Base-by-base conservation (phyloP, 2,329 filamentous ascomycete species). In the Colletotrichum coccodes region DNA sequence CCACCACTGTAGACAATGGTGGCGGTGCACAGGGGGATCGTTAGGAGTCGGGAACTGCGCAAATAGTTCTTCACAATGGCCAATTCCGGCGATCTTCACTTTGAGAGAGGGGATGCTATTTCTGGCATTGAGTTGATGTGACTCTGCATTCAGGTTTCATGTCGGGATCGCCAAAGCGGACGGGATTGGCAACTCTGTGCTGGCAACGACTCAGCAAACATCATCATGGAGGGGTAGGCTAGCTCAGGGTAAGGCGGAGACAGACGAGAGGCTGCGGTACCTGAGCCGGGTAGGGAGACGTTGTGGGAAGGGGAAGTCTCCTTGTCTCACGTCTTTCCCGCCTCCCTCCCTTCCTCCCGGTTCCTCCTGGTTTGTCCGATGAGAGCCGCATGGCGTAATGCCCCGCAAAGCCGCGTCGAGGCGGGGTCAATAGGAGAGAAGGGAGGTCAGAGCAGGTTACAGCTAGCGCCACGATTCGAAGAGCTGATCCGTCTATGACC, bases 361-460 rank as follows among this genome's bases (percentile, higher is more conserved):
- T 53, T 28, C 28, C 47, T 50, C 18, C 47, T 53, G n/a, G 26
- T n/a, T n/a, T 47, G 58, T 44, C 49, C 47, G 53, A 68, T 65
- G 54, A 50, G 65, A 68, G 65, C 65, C 61, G 65, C 65, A 68
- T 68, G 65, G 65, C 65, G 65, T 68, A 68, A 68, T 65, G 61
- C 65, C 65, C 65, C 65, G 61, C 65, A 54, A n/a, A 30, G 28
- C 53, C 16, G 60, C 46, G 60, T 60, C 34, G 21, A 34, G 26
- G 62, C 44, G 54, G 53, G 61, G 46, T 32, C 36, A 28, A n/a
- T 12, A 8, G n/a, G 30, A 23, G 36, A 28, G n/a, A 16, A 14
- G 6, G 56, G n/a, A 50, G 40, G 30, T 32, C 40, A 21, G 32
- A 28, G 44, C 21, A 46, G 42, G 57, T 32, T 49, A 60, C 32